Evolutionary conservation across 768 basidiomycete species (phyloP).

Genomic region (Termitomyces sp.): DNA sequence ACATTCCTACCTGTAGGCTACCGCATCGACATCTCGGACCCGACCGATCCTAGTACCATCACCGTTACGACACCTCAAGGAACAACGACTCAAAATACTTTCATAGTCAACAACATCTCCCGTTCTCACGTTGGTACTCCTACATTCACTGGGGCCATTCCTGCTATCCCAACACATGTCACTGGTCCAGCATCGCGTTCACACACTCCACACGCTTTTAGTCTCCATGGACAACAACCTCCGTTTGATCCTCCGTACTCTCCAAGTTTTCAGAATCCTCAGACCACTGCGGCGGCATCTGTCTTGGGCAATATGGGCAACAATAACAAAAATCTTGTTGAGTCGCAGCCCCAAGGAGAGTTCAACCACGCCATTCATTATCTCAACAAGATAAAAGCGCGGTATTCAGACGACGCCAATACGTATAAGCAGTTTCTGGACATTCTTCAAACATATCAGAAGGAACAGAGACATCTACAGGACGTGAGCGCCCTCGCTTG

Average conservation of each 20-base stretch:
- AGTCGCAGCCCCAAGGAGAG: slow-evolving; percentile 57
- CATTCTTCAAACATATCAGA: slow-evolving; percentile 84
- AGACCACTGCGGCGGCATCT: slow-evolving; percentile 60
- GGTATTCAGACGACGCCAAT: slow-evolving; percentile 85
- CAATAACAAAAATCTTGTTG: slow-evolving; percentile 44
- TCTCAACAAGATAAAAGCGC: slow-evolving; percentile 96
- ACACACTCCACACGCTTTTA: slow-evolving; percentile 49
- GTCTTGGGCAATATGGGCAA: slow-evolving; percentile 60
- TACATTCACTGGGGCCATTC: slow-evolving; percentile 28
- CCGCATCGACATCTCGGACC: slow-evolving; percentile 85
- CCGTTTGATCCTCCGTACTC: slow-evolving; percentile 39
- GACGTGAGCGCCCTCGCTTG: slow-evolving; percentile 48
- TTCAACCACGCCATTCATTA: slow-evolving; percentile 96
- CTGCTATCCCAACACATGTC: slow-evolving; percentile 25
- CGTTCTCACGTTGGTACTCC: slow-evolving; percentile 24
- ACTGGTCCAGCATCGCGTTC: slow-evolving; percentile 48
- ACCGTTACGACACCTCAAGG: slow-evolving; percentile 80
- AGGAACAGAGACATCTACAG: slow-evolving; percentile 70
- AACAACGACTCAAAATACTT: slow-evolving; percentile 63
- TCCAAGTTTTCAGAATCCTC: slow-evolving; percentile 41
- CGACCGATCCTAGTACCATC: slow-evolving; percentile 66
- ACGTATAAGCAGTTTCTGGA: slow-evolving; percentile 90
- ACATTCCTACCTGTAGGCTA: slow-evolving; percentile 95
- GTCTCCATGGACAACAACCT: slow-evolving; percentile 29
- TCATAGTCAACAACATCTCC: slow-evolving; percentile 25